A percentile compares a stretch with the other conserved stretches of the same genome.
Conservation (phyloP, 805 yeast genomes). For the Wickerhamiella occidentalis region DNA sequence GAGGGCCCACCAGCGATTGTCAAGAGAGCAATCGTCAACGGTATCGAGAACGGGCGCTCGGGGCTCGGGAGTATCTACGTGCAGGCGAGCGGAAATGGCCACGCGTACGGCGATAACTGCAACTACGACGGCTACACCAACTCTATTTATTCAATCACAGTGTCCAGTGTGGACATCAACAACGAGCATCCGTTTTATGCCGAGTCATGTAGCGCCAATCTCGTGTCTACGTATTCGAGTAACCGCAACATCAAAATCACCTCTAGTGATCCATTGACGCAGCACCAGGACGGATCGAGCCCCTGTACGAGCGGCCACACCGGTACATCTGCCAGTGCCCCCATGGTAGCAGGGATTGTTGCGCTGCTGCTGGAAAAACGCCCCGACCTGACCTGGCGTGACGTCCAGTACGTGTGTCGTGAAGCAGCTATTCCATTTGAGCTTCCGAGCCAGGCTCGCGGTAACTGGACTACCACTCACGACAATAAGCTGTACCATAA, state of each 20-base stretch:
- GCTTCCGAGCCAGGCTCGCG: slow-evolving; percentile 36
- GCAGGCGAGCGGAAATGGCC: slow-evolving; percentile 96
- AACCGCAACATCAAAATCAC: slow-evolving; percentile 84
- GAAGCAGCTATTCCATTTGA: slow-evolving; percentile 58
- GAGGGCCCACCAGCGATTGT: slow-evolving; percentile 75
- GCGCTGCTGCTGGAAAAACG: slow-evolving; percentile 71
- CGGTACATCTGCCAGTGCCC: slow-evolving; percentile 98
- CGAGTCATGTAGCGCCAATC: slow-evolving; percentile 87
- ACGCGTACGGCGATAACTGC: slow-evolving; percentile 69
- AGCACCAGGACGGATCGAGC: slow-evolving; percentile 36
- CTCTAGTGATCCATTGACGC: slow-evolving; percentile 40
- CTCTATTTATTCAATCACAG: slow-evolving; percentile 86
- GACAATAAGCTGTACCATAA: slow-evolving; percentile 65
- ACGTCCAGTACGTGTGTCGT: slow-evolving; percentile 74
- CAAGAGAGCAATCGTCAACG: slow-evolving; percentile 70
- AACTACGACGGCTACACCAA: slow-evolving; percentile 97
- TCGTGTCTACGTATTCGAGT: slow-evolving; percentile 86
- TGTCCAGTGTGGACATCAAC: slow-evolving; percentile 80
- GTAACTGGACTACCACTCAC: slow-evolving; percentile 62
- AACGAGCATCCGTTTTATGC: slow-evolving; percentile 83
- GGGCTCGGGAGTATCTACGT: slow-evolving; percentile 81
- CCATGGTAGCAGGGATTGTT: slow-evolving; percentile 92
- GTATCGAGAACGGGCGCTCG: slow-evolving; percentile 67
- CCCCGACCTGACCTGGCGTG: slow-evolving; percentile 90
- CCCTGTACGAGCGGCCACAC: slow-evolving; percentile 73